These are phyloP conservation scores for Ophiobolus disseminans DNA, from an alignment of 2,329 filamentous ascomycete species.

Conservation along the genomic window DNA sequence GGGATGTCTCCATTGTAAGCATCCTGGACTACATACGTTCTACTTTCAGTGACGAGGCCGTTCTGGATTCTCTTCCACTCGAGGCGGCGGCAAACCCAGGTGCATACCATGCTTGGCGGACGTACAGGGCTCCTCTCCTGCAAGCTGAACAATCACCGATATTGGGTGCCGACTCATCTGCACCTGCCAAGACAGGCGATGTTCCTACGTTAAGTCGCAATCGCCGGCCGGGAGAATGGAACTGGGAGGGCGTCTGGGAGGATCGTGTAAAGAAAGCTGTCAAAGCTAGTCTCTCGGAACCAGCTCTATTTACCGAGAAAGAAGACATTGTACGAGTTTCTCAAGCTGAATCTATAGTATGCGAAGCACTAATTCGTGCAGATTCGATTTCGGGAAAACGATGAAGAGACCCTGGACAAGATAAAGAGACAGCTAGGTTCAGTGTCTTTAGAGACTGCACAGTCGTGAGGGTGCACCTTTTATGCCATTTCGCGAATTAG, in stretches of 20 bases:
- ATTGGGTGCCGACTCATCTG: slow-evolving; percentile 34
- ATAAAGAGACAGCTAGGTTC: slow-evolving; percentile 41
- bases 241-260: slow-evolving; percentile 98
- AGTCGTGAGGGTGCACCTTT: background rate
- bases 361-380: slow-evolving; percentile 24
- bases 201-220: slow-evolving; percentile 54
- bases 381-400: slow-evolving; percentile 49
- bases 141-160: slow-evolving; percentile 29
- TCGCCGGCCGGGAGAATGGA: slow-evolving; percentile 83
- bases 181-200: slow-evolving; percentile 21
- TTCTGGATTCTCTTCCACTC: slow-evolving; percentile 80
- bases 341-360: background rate
- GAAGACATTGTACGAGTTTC: slow-evolving; percentile 71
- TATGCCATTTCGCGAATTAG: background rate
- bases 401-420: slow-evolving; percentile 40
- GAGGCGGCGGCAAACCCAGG: slow-evolving; percentile 87
- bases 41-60: slow-evolving; percentile 77
- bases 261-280: slow-evolving; percentile 83
- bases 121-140: slow-evolving; percentile 64
- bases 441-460: background rate
- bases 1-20: slow-evolving; percentile 52
- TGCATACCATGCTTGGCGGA: slow-evolving; percentile 92
- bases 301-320: slow-evolving; percentile 72
- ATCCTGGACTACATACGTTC: slow-evolving; percentile 82
- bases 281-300: slow-evolving; percentile 77